Evolutionary conservation across 2,329 filamentous ascomycete species (phyloP).

Genomic region (Pestalotiopsis sp.): DNA sequence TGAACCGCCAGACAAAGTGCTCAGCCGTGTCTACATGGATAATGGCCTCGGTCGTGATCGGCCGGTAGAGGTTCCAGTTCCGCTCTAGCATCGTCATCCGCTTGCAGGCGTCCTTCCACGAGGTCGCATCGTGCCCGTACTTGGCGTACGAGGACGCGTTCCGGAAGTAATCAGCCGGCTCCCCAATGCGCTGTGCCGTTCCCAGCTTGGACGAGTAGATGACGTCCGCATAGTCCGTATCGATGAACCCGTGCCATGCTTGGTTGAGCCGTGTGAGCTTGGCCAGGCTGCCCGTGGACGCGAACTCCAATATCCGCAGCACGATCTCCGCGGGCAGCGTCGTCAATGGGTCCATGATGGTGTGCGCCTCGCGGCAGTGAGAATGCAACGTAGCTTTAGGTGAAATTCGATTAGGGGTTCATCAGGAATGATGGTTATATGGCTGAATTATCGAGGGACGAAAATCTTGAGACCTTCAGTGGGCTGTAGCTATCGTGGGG

Average conservation of each 20-base stretch:
- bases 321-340: slow-evolving; percentile 24
- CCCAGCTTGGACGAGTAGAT: slow-evolving; percentile 20
- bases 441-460: neutral
- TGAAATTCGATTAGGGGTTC: neutral
- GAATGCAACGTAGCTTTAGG: neutral
- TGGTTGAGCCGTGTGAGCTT: slow-evolving; percentile 17
- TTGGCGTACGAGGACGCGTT: slow-evolving; percentile 31
- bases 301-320: slow-evolving; percentile 24
- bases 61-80: slow-evolving; percentile 39
- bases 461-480: slow-evolving; percentile 7
- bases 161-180: slow-evolving; percentile 11
- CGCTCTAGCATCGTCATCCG: slow-evolving; percentile 39
- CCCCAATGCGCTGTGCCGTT: slow-evolving; percentile 5
- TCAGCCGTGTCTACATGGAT: slow-evolving; percentile 39
- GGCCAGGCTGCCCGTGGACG: slow-evolving; percentile 17
- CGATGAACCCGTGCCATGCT: slow-evolving; percentile 25
- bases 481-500: slow-evolving; percentile 10
- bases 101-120: slow-evolving; percentile 48
- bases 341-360: slow-evolving; percentile 19
- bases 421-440: neutral
- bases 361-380: neutral
- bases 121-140: slow-evolving; percentile 34
- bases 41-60: slow-evolving; percentile 39
- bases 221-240: slow-evolving; percentile 20
- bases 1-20: slow-evolving; percentile 47